A percentile compares a stretch with the other conserved stretches of the same genome.
Evolutionary conservation across 1,139 yeast genomes (phyloP).

Genomic region (Scheffersomyces segobiensis): DNA sequence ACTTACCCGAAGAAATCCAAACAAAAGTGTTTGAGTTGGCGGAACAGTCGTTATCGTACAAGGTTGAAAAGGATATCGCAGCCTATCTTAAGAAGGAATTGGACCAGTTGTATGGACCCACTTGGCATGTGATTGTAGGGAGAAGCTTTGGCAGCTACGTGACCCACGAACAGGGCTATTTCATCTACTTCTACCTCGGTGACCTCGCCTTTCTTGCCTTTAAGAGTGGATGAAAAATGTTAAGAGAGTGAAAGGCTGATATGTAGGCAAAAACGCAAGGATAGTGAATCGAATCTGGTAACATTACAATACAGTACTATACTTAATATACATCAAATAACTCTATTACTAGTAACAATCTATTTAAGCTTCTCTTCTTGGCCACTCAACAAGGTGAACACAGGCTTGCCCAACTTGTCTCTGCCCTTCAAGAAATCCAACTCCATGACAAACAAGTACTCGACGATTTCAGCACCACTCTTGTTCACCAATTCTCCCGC

Average conservation of each 20-base stretch:
- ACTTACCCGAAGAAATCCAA: conserved; percentile 58
- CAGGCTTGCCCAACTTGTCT: conserved; percentile 80
- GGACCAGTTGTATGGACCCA: conserved; percentile 63
- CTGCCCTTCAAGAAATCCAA: conserved; percentile 93
- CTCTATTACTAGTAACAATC: conserved; percentile 13
- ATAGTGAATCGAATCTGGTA: not conserved
- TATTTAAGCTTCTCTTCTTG: conserved; percentile 55
- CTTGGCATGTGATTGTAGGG: conserved; percentile 97
- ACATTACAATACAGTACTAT: conserved; percentile 10
- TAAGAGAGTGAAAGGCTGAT: not conserved
- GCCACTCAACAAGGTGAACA: conserved; percentile 83
- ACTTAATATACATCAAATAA: conserved; percentile 16
- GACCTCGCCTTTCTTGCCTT: conserved; percentile 78
- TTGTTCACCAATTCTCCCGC: conserved; percentile 82
- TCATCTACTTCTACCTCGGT: conserved; percentile 82
- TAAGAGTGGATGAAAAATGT: conserved; percentile 55
- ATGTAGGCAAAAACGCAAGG: not conserved
- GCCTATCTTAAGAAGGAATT: conserved; percentile 74
- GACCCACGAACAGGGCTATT: conserved; percentile 84
- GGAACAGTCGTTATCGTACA: conserved; percentile 47
- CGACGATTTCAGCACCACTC: conserved; percentile 59
- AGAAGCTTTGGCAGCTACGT: conserved; percentile 91
- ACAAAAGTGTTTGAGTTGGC: conserved; percentile 60
- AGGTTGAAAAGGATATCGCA: conserved; percentile 75
- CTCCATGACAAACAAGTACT: conserved; percentile 88